phyloP scores from a whole-genome alignment of 2,329 filamentous ascomycete genomes.

The Fusarium odoratissimum region DNA sequence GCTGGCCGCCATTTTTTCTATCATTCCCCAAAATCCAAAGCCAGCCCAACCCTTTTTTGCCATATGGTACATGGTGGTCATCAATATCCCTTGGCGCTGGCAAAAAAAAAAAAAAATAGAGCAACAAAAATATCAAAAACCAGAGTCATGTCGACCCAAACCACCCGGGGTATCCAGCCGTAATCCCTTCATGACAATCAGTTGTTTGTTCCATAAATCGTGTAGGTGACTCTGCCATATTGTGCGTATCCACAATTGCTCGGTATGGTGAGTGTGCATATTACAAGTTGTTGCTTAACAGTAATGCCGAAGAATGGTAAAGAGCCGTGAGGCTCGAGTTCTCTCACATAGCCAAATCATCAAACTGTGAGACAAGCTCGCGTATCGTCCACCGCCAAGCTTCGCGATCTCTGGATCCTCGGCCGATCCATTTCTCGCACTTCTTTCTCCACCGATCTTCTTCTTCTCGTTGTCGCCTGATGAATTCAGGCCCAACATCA shows the following conservation, averaged over 20 bases:
- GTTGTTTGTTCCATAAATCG: slow-evolving; percentile 27
- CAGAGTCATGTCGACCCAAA: slow-evolving; percentile 14
- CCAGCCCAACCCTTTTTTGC: slow-evolving; percentile 20
- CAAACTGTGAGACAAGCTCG: slow-evolving; percentile 64
- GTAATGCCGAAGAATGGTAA: slow-evolving; percentile 33
- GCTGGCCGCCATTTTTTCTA: slow-evolving; percentile 43
- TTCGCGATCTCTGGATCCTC: slow-evolving; percentile 65
- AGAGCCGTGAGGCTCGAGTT: slow-evolving; percentile 16
- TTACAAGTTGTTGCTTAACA: slow-evolving; percentile 42
- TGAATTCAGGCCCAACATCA: slow-evolving; percentile 94
- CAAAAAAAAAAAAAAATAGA: slow-evolving; percentile 23
- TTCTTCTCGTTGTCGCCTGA: slow-evolving; percentile 88
- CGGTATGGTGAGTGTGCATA: slow-evolving; percentile 33
- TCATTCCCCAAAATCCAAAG: slow-evolving; percentile 33
- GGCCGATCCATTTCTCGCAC: slow-evolving; percentile 84
- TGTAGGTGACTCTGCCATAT: slow-evolving; percentile 25
- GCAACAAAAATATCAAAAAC: slow-evolving; percentile 12
- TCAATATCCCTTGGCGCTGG: slow-evolving; percentile 28
- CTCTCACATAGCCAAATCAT: slow-evolving; percentile 51
- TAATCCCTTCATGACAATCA: slow-evolving; percentile 30
- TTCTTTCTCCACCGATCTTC: slow-evolving; percentile 91
- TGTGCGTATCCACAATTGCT: slow-evolving; percentile 40
- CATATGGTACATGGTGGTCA: slow-evolving; percentile 45
- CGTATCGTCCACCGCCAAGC: slow-evolving; percentile 83
- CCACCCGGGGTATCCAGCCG: slow-evolving; percentile 39